These are phyloP conservation scores for Zygoascus bituminiphila DNA, from an alignment of 805 yeast genomes.

Conservation along the genomic window DNA sequence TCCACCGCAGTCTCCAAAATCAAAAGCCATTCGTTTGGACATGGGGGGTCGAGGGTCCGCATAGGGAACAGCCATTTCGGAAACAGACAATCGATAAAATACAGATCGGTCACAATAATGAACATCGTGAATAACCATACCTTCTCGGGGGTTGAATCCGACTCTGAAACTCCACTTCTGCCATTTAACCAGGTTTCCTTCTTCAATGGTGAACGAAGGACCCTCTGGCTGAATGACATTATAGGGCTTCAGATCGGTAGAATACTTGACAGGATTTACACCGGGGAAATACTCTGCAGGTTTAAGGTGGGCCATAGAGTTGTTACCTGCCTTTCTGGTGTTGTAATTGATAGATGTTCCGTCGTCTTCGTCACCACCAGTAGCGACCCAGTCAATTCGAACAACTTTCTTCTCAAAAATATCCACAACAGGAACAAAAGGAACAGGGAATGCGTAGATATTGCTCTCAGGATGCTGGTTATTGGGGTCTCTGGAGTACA, in stretches of 20 bases:
- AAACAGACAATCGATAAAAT: slow-evolving; percentile 62
- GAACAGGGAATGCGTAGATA: slow-evolving; percentile 55
- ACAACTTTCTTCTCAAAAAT: slow-evolving; percentile 51
- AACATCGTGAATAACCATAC: slow-evolving; percentile 65
- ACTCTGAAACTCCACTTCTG: slow-evolving; percentile 80
- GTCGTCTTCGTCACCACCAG: slow-evolving; percentile 57
- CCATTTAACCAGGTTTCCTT: slow-evolving; percentile 58
- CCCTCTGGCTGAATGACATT: slow-evolving; percentile 83
- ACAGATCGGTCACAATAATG: slow-evolving; percentile 68
- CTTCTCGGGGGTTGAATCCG: slow-evolving; percentile 66
- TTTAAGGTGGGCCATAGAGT: slow-evolving; percentile 30
- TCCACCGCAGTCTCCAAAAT: slow-evolving; percentile 78
- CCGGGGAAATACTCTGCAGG: slow-evolving; percentile 5
- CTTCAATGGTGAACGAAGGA: slow-evolving; percentile 48
- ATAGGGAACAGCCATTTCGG: slow-evolving; percentile 85
- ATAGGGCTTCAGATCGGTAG: slow-evolving; percentile 56
- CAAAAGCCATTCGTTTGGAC: slow-evolving; percentile 82
- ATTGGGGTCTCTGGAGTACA: slow-evolving; percentile 67
- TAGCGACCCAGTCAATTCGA: slow-evolving; percentile 68
- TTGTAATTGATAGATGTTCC: slow-evolving; percentile 28
- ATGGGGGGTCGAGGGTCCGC: slow-evolving; percentile 79
- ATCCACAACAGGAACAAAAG: slow-evolving; percentile 70
- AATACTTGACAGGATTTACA: not conserved
- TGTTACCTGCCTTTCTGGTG: slow-evolving; percentile 51
- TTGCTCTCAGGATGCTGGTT: slow-evolving; percentile 28